Evolutionary conservation across 1,284 basidiomycete genomes (phyloP), one percentile per base, ranked within the genome.

Genomic region (Irpex sp.): DNA sequence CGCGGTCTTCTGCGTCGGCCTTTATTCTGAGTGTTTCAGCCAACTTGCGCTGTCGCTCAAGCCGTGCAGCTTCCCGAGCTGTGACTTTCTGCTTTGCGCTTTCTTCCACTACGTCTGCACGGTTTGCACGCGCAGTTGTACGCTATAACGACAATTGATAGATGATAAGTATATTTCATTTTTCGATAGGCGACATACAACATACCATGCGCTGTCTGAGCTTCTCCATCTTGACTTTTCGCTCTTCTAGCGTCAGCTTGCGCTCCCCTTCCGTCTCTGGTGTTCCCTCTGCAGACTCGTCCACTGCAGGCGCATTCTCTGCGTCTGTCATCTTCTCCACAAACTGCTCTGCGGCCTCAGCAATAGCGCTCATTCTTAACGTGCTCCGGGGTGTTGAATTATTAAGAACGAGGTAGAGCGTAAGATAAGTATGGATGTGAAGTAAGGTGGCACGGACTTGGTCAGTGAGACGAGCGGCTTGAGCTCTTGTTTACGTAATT

Each of bases 1-100:
- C 97, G 0, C 83, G 80, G 65, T 95, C 95, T 71, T 91, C 89
- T 0, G 95, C 93, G 67, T 97, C 93, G 2, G 92, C 88, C 76
- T 96, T 95, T 66, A 88, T 79, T 7, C 95, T 86, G 65, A 98
- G 75, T n/a, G 82, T 87, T 74, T 97, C 95, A 0, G 95, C 95
- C 35, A 98, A 83, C 73, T 90, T 92, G 60, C 89, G 87, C 74
- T 97, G 94, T 69, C 91, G 86, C 68, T 97, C 95, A 31, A 95
- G 78, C 43, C 94, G 85, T 39, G 89, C 88, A 0, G 88, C 79
- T 66, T 97, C 94, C 43, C 92, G 85, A 0, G 86, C 90, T 1
- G 85, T 89, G 3, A 89, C 78, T 71, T 92, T 92, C 6, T 87
- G 80, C 70, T 85, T 91, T 37, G 91, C 84, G 55, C 88, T 86